Base-by-base conservation (phyloP, 2,329 filamentous ascomycete species). In the Hypoxylon sp. region DNA sequence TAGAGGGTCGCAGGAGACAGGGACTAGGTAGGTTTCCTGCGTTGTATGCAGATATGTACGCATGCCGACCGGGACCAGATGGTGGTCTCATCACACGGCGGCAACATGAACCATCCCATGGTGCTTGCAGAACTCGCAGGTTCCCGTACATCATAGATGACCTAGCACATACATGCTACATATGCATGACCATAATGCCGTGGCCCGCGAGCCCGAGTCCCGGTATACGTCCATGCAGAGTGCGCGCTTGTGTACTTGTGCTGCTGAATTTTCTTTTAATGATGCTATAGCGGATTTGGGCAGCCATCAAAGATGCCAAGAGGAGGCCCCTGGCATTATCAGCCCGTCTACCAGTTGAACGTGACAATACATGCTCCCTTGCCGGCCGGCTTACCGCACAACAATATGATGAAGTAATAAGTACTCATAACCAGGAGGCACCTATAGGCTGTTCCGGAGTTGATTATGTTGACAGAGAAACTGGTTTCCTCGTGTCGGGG, bases 151-250 rank as follows among this genome's bases (percentile, higher is more conserved):
- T 65, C 67, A 71, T 68, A 68, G 65, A 65, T 59, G 55, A 62
- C 68, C 70, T 67, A 72, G 70, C 69, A 75, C 70, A 69, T 74
- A 74, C 72, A 75, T 73, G 50, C 57, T 64, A 72, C 65, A 65
- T 75, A 76, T 74, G 74, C 68, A 75, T 74, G 71, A 53, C 61
- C 65, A 67, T 46, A 70, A 72, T 75, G 74, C 72, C 69, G 73
- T 75, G 70, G 70, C 69, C 71, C 70, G 70, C 66, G 70, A 74
- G 73, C 71, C 73, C 72, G 72, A 72, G 69, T 71, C 71, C 65
- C 70, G 69, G 63, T 68, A 72, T 70, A 67, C 64, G 53, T 59
- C 60, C 48, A 68, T 66, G 65, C 56, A 62, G 65, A 44, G 57
- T 52, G 62, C 58, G 56, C 56, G 54, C 62, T 54, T 68, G 54